Conservation (phyloP, 176 grass and related monocot genomes). For the Triticum timopheevii region DNA sequence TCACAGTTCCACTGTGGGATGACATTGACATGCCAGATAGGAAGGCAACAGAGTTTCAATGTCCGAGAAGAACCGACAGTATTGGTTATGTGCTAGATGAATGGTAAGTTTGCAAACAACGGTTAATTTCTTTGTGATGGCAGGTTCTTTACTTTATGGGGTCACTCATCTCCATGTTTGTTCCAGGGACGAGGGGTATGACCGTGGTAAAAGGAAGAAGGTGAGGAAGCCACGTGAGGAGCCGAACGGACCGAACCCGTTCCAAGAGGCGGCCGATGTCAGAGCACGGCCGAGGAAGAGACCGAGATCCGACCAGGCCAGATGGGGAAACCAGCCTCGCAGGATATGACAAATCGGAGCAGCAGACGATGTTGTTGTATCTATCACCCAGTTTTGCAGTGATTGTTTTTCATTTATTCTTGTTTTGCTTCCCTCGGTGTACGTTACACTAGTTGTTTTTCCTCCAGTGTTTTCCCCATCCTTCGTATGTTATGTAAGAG, state of each 20-base stretch:
- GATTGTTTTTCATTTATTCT: not conserved
- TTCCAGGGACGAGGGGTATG: conserved; percentile 65
- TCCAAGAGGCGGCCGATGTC: conserved; percentile 50
- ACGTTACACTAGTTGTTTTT: not conserved
- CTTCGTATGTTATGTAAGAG: too few relatives aligned
- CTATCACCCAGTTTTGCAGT: conserved; percentile 22
- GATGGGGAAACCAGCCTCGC: conserved; percentile 48
- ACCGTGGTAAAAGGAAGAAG: conserved; percentile 67
- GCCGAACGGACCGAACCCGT: conserved; percentile 58
- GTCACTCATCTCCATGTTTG: conserved; percentile 13
- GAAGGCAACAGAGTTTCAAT: not conserved
- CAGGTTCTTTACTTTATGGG: not conserved
- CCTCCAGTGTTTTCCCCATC: too few relatives aligned
- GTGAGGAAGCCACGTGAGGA: conserved; percentile 33
- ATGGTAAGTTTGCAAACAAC: conserved; percentile 39
- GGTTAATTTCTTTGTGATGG: not conserved
- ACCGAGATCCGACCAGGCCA: conserved; percentile 31
- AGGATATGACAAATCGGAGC: conserved; percentile 27
- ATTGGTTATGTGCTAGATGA: conserved; percentile 79
- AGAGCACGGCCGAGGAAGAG: conserved; percentile 49
- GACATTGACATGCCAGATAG: conserved; percentile 33
- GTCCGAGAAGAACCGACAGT: conserved; percentile 26
- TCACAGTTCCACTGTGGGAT: conserved; percentile 63
- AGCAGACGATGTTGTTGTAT: not conserved
- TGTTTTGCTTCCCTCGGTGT: not conserved